Evolutionary conservation across 2,329 filamentous ascomycete genomes (phyloP), one percentile per base, ranked within the genome.

Genomic region (Moelleriella libera): DNA sequence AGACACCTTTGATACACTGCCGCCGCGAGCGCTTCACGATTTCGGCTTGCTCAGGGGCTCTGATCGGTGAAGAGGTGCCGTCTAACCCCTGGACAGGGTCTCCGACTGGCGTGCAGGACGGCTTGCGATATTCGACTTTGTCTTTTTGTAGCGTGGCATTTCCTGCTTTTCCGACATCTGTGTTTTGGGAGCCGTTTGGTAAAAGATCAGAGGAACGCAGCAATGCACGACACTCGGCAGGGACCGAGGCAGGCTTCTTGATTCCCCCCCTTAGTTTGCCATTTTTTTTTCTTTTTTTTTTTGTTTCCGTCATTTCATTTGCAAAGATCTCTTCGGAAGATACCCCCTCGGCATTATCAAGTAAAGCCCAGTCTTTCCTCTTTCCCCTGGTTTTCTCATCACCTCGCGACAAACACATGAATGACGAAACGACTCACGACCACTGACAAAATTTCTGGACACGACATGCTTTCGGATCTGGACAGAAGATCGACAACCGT

Each of bases 121-220:
- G 68, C 63, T 66, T 66, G 66, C 65, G 58, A 61, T 50, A 54
- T 52, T 50, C 45, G 47, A 49, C 52, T 54, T 58, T 21, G 58
- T 58, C 50, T 52, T 46, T 51, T 50, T 49, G 50, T 51, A 51
- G 32, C 55, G 55, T 57, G 55, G 55, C 58, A 55, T 52, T 52
- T 53, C 58, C 58, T 56, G 53, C 50, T 49, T 50, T 57, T 60
- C 58, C 62, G 54, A 49, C 54, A 50, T 57, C 55, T 55, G 55
- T 48, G 58, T 55, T 54, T 41, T 47, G 51, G 51, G 53, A 47
- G 47, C 46, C 51, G 29, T 53, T 56, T 56, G 59, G 54, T 61
- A 58, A 60, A 65, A 72, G 68, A 70, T 64, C 76, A 76, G 72
- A 78, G 68, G 68, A 75, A 72, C 60, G 76, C 76, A 80, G 76